phyloP scores from a whole-genome alignment of 192 early-diverging fungal genomes.

The Coemansia sp. region DNA sequence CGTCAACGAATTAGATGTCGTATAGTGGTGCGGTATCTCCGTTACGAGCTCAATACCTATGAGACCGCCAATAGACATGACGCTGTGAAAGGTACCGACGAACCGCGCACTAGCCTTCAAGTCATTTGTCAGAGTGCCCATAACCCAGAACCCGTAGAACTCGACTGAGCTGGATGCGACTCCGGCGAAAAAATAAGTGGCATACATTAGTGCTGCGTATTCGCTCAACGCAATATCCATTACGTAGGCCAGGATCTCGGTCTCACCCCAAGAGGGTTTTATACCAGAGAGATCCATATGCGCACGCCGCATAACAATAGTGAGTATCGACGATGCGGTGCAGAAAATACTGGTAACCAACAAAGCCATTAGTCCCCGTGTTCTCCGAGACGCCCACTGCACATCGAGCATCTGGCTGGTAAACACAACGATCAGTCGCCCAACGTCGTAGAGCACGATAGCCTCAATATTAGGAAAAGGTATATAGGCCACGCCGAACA shows the following conservation, averaged over 20 bases:
- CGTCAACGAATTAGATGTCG: conserved; percentile 27
- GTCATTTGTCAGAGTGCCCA: conserved; percentile 52
- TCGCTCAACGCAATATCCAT: conserved; percentile 15
- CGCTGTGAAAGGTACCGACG: conserved; percentile 40
- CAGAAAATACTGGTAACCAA: conserved; percentile 11
- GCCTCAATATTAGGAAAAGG: conserved; percentile 25
- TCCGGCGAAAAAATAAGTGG: conserved; percentile 40
- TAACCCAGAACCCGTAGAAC: conserved; percentile 51
- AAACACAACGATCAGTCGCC: conserved; percentile 30
- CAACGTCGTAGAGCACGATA: conserved; percentile 39
- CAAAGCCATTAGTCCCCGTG: conserved; percentile 23
- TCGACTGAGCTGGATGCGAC: conserved; percentile 44
- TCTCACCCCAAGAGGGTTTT: conserved; percentile 9
- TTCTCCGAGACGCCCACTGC: conserved; percentile 30
- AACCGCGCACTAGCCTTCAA: conserved; percentile 41
- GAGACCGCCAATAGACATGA: conserved; percentile 40
- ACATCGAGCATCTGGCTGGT: conserved; percentile 44
- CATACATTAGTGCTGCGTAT: conserved; percentile 15
- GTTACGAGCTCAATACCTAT: conserved; percentile 29
- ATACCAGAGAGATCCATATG: conserved; percentile 14
- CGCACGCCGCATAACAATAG: conserved; percentile 8
- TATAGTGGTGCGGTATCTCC: conserved; percentile 15
- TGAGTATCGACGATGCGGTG: conserved; percentile 13
- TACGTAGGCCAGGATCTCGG: conserved; percentile 11
- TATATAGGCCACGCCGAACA: conserved; percentile 35